phyloP scores from a whole-genome alignment of 345 rosid species.

The Psidium guajava region DNA sequence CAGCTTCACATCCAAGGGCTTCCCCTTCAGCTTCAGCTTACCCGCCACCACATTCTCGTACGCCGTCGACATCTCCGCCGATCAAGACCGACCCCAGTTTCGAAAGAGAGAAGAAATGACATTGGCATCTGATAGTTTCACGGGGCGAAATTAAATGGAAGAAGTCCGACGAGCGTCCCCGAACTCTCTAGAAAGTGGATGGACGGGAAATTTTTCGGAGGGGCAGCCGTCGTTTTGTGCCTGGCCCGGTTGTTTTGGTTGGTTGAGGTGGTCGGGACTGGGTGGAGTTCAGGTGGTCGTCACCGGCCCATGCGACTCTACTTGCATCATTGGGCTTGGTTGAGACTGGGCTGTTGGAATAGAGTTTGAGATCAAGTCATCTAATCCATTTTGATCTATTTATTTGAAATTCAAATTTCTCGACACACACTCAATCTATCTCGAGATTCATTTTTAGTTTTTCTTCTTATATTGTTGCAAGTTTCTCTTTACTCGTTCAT shows the following conservation, averaged over 20 bases:
- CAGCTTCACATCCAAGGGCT: constrained; percentile 2
- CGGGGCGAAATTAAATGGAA: not conserved
- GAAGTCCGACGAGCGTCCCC: not conserved
- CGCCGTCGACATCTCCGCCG: constrained; percentile 4
- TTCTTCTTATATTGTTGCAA: too few species aligned
- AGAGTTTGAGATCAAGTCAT: too few species aligned
- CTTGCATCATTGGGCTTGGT: not conserved
- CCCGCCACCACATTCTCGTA: constrained; percentile 14
- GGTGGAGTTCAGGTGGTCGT: too few species aligned
- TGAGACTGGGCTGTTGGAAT: not conserved
- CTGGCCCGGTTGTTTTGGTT: not conserved
- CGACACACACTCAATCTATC: too few species aligned
- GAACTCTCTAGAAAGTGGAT: not conserved
- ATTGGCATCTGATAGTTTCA: not conserved
- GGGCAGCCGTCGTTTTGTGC: not conserved
- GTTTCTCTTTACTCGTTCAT: too few species aligned
- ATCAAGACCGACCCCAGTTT: not conserved
- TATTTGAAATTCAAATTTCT: too few species aligned
- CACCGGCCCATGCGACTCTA: not conserved
- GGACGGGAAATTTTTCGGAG: not conserved
- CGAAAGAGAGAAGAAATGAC: not conserved
- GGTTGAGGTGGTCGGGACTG: not conserved
- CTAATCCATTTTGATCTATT: too few species aligned
- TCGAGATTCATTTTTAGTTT: too few species aligned
- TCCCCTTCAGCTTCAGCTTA: constrained; percentile 17